Base-by-base conservation (phyloP, 1,139 yeast genomes). In the Pichia sp. region DNA sequence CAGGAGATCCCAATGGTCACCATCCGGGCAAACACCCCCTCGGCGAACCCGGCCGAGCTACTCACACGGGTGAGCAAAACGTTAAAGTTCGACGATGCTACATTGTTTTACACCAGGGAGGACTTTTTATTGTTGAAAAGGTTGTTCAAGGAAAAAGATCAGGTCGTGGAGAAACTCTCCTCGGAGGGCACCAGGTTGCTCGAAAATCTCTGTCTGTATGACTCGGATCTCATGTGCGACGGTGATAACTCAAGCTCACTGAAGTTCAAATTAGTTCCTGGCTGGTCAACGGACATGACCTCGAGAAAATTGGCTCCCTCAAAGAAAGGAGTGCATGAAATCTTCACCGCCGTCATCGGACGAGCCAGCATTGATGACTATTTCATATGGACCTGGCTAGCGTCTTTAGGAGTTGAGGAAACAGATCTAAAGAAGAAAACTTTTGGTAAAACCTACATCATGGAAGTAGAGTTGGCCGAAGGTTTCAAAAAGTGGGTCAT, bases 331-430 rank as follows among this genome's bases (percentile, higher is more conserved):
- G 40, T 31, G 10, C 36, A 50, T 10, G 70, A 69, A 53, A 66
- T 60, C 44, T 68, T 62, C 50, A 79, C 83, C 34, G 83, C 89
- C 1, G 70, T 76, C 2, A 78, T 86, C 15, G 72, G 80, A 16
- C 80, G 87, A 58, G 85, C 87, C 1, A 78, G 89, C 1, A 81
- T 90, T 36, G 95, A 88, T 69, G 97, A 90, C 66, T 90, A 87
- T 66, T 89, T 85, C 64, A 87, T 89, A 32, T 90, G 96, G 96
- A 81, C 96, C 0, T 90, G 97, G 97, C 74, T 89, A 62, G 83
- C 90, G 3, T 80, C 90, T 1, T 69, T 89, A 31, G 89, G 89
- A 0, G 79, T 84, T 46, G 97, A 90, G 64, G 89, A 88, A 66
- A 82, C 90, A 0, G 74, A 78, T 43, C 71, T 74, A 34, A 81